Evolutionary conservation across 164 flowering plant species (phyloP).

Genomic region (Houttuynia cordata): DNA sequence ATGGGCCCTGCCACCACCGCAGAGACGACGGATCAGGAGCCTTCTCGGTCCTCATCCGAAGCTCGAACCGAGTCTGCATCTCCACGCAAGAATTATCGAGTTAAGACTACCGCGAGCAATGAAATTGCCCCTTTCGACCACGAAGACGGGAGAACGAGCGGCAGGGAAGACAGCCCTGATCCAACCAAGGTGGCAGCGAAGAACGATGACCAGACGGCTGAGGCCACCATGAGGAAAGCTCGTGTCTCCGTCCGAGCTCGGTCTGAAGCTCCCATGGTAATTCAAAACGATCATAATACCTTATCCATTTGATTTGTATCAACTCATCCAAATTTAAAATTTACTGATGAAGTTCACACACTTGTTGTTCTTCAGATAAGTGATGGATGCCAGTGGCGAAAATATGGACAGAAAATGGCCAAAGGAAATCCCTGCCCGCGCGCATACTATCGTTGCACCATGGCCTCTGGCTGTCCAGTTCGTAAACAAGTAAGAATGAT

Average conservation of each 20-base stretch:
- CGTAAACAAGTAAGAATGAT: conserved; percentile 38
- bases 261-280: conserved; percentile 63
- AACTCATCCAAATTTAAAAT: too few relatives aligned
- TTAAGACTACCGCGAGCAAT: conserved; percentile 1
- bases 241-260: conserved; percentile 72
- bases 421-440: conserved; percentile 65
- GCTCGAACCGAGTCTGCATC: conserved; percentile 28
- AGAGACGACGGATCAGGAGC: conserved; percentile 25
- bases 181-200: conserved; percentile 27
- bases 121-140: conserved; percentile 16
- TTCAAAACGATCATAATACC: too few relatives aligned
- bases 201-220: conserved; percentile 38
- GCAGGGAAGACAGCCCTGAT: conserved; percentile 32
- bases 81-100: conserved; percentile 10
- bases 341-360: too few relatives aligned
- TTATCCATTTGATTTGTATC: too few relatives aligned
- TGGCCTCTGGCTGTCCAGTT: conserved; percentile 49
- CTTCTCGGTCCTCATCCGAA: conserved; percentile 44
- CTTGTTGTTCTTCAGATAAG: conserved; percentile 25
- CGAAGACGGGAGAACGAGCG: conserved; percentile 19
- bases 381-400: conserved; percentile 65
- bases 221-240: conserved; percentile 83
- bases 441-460: conserved; percentile 58
- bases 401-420: conserved; percentile 59
- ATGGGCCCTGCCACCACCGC: conserved; percentile 27